Conservation (phyloP, 345 rosid species). For the Pugionium cornutum region DNA sequence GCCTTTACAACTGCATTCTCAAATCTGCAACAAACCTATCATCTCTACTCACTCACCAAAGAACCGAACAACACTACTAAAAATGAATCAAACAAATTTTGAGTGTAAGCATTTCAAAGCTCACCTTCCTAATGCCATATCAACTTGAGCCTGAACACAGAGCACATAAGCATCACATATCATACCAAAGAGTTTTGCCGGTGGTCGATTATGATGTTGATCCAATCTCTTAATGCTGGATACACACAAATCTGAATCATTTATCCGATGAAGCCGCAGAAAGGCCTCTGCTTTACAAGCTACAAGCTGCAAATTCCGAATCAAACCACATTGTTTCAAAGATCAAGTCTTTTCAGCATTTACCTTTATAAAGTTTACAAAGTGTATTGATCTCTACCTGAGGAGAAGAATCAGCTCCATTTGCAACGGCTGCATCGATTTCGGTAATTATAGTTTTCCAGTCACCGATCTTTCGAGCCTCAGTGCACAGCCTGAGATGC, state of each 20-base stretch:
- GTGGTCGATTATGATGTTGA: slow-evolving; percentile 28
- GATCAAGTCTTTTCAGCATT: background rate
- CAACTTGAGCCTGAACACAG: slow-evolving; percentile 77
- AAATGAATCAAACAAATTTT: background rate
- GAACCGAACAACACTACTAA: slow-evolving; percentile 41
- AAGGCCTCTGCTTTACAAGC: slow-evolving; percentile 90
- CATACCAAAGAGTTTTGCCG: slow-evolving; percentile 60
- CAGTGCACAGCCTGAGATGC: slow-evolving; percentile 64
- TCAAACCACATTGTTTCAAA: slow-evolving; percentile 10
- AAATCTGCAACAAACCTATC: slow-evolving; percentile 78
- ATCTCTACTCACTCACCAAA: slow-evolving; percentile 47
- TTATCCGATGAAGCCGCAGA: slow-evolving; percentile 72
- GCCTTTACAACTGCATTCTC: slow-evolving; percentile 79
- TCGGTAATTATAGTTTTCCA: slow-evolving; percentile 66
- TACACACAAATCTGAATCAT: slow-evolving; percentile 66
- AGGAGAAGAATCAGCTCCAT: slow-evolving; percentile 81
- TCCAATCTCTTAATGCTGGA: slow-evolving; percentile 51
- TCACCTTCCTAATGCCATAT: slow-evolving; percentile 97
- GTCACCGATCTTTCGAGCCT: slow-evolving; percentile 74
- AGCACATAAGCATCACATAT: slow-evolving; percentile 67
- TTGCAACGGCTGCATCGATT: slow-evolving; percentile 70
- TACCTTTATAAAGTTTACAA: no score
- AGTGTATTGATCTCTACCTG: slow-evolving; percentile 51
- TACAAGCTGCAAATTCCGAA: slow-evolving; percentile 55
- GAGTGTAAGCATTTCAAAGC: slow-evolving; percentile 42